These are phyloP conservation scores for Globisporangium megalacanthum DNA, from an alignment of 352 stramenopile genomes.

Conservation along the genomic window DNA sequence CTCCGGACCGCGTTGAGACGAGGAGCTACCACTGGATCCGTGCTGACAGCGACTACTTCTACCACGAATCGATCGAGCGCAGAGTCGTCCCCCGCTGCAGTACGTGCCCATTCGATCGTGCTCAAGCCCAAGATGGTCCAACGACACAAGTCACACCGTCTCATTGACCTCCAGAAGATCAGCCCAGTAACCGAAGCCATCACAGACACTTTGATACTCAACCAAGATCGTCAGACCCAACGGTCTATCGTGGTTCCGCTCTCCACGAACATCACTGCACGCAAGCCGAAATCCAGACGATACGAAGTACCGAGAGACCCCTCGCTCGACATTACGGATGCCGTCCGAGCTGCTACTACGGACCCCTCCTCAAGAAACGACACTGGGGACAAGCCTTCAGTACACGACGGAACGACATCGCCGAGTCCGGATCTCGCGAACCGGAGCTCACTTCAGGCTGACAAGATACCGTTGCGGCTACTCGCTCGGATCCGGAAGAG, in stretches of 20 bases:
- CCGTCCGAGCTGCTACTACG: background rate
- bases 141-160: background rate
- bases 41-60: background rate
- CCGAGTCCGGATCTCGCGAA: background rate
- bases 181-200: background rate
- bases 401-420: no score
- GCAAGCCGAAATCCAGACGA: background rate
- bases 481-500: no score
- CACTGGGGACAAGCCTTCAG: no score
- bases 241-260: background rate
- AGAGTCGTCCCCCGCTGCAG: background rate
- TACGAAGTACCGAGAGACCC: no score
- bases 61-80: background rate
- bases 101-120: background rate
- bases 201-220: background rate
- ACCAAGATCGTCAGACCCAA: background rate
- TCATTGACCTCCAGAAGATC: slow-evolving; percentile 1
- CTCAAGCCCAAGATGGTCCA: background rate
- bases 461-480: background rate
- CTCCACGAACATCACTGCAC: background rate
- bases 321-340: background rate
- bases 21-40: background rate
- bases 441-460: background rate
- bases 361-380: background rate
- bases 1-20: background rate